A percentile compares a stretch with the other conserved stretches of the same genome.
phyloP scores from a whole-genome alignment of 2,329 filamentous ascomycete genomes.

The Scolecobasidium constrictum region DNA sequence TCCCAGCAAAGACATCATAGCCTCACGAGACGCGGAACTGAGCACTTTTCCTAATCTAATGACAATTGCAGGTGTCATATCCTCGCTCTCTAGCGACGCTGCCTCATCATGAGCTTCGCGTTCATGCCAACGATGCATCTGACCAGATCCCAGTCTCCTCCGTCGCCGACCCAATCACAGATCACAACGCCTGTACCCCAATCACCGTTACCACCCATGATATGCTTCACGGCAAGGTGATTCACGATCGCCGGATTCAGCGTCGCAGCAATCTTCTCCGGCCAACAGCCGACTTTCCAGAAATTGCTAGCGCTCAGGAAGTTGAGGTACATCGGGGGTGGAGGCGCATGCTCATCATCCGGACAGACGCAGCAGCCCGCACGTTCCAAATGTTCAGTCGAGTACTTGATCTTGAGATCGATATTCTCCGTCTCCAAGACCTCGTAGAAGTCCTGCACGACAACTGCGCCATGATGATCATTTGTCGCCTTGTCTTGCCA shows the following conservation, averaged over 20 bases:
- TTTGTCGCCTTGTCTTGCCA: conserved; percentile 90
- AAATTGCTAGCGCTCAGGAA: conserved; percentile 90
- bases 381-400: conserved; percentile 65
- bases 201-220: conserved; percentile 46
- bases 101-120: conserved; percentile 39
- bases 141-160: conserved; percentile 84
- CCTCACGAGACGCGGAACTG: too few relatives aligned
- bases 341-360: conserved; percentile 19
- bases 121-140: conserved; percentile 89
- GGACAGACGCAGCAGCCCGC: conserved; percentile 31
- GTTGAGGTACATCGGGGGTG: conserved; percentile 69
- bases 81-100: conserved; percentile 2
- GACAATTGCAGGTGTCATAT: too few relatives aligned
- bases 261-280: conserved; percentile 77
- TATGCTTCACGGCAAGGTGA: conserved; percentile 45
- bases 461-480: conserved; percentile 60
- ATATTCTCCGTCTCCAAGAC: conserved; percentile 67
- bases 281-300: conserved; percentile 87
- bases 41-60: too few relatives aligned
- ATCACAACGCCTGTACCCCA: conserved; percentile 80
- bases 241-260: conserved; percentile 67
- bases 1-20: too few relatives aligned
- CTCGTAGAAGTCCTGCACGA: conserved; percentile 93
- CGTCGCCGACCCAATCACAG: conserved; percentile 82
- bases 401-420: conserved; percentile 65